Conservation (phyloP, 768 basidiomycete species). For the Lentinula detonsa region DNA sequence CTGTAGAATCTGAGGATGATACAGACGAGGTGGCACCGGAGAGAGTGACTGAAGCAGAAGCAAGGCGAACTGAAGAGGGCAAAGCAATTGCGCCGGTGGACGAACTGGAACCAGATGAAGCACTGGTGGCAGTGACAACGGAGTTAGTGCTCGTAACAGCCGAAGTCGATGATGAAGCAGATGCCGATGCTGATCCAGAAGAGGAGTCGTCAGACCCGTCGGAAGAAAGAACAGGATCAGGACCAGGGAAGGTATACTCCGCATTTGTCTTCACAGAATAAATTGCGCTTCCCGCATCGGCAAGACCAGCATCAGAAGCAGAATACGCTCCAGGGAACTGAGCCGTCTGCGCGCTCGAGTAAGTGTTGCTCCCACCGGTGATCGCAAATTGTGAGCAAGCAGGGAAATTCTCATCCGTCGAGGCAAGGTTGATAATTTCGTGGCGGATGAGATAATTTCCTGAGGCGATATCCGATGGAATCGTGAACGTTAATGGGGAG, state of each 20-base stretch:
- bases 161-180: neutral
- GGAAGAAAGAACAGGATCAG: neutral
- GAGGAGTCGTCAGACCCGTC: neutral
- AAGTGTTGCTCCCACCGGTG: conserved; percentile 1
- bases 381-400: conserved; percentile 4
- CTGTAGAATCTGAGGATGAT: neutral
- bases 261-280: conserved; percentile 1
- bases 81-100: neutral
- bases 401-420: conserved; percentile 1
- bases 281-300: neutral
- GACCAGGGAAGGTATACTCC: conserved; percentile 3
- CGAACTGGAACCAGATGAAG: neutral
- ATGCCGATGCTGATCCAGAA: neutral
- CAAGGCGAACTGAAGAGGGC: neutral
- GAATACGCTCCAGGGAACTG: conserved; percentile 5
- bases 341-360: neutral
- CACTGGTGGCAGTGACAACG: neutral
- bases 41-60: neutral
- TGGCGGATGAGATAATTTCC: conserved; percentile 1
- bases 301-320: neutral
- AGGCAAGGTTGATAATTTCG: conserved; percentile 4
- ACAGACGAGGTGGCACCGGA: neutral
- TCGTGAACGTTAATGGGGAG: neutral
- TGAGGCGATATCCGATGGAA: neutral
- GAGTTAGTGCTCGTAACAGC: neutral